Conservation (phyloP, 768 basidiomycete genomes). For the Amanita muscaria region DNA sequence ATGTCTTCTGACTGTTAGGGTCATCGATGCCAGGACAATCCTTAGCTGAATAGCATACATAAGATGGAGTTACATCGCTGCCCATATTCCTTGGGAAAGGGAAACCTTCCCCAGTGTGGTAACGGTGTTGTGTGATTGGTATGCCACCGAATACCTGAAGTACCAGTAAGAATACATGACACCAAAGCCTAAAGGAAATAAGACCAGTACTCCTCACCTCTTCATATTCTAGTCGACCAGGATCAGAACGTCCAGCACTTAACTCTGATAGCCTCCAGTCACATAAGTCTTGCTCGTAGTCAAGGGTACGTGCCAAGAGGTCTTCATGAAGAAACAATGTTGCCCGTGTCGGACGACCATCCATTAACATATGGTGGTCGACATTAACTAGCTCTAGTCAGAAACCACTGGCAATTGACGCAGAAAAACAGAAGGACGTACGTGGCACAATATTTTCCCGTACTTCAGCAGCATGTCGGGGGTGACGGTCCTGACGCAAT, state of each 20-base stretch:
- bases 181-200: conserved; percentile 1
- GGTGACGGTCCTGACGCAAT: conserved; percentile 10
- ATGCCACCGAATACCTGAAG: conserved; percentile 7
- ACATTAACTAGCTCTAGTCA: conserved; percentile 4
- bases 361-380: conserved; percentile 1
- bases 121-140: background rate
- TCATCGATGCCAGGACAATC: conserved; percentile 12
- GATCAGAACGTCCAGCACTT: conserved; percentile 8
- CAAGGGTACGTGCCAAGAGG: conserved; percentile 10
- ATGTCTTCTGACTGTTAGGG: conserved; percentile 7
- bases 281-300: conserved; percentile 12
- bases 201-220: conserved; percentile 5
- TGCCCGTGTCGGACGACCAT: background rate
- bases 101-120: background rate
- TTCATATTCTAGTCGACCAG: conserved; percentile 9
- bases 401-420: conserved; percentile 4
- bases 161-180: conserved; percentile 4
- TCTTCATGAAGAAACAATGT: conserved; percentile 14
- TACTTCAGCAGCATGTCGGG: conserved; percentile 11
- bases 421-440: conserved; percentile 5
- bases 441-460: conserved; percentile 13
- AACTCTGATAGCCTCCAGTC: conserved; percentile 11
- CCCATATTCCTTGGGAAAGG: background rate
- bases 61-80: background rate
- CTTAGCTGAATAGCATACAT: background rate